A percentile compares a stretch with the other conserved stretches of the same genome.
Evolutionary conservation across 805 yeast genomes (phyloP).

Genomic region (Candida michaelii): DNA sequence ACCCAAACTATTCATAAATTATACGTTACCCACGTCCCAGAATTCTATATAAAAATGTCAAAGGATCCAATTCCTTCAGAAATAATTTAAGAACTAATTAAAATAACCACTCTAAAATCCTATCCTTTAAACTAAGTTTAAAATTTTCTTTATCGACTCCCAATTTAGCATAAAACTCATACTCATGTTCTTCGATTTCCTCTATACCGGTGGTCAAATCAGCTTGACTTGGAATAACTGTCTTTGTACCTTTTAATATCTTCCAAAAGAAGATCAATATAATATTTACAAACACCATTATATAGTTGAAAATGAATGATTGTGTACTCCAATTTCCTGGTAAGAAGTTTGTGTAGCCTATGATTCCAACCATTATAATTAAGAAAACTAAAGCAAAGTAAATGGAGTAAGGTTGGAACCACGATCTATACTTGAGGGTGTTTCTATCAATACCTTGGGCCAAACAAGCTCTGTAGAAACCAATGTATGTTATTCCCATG

Average conservation of each 20-base stretch:
- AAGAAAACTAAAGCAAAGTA: constrained; percentile 29
- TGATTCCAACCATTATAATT: constrained; percentile 49
- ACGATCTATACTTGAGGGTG: constrained; percentile 39
- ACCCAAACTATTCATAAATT: no score
- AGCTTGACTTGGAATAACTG: constrained; percentile 43
- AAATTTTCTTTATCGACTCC: constrained; percentile 6
- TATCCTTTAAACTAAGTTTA: constrained; percentile 7
- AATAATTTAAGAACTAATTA: background rate
- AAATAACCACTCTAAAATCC: constrained; percentile 13
- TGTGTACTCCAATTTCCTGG: constrained; percentile 57
- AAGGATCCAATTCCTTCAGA: background rate
- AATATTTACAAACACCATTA: constrained; percentile 58
- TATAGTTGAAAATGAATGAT: constrained; percentile 65
- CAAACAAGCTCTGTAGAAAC: constrained; percentile 42
- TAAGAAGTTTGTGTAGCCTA: constrained; percentile 70
- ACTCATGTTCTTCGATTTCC: constrained; percentile 51
- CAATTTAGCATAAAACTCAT: constrained; percentile 20
- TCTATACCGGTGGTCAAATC: constrained; percentile 45
- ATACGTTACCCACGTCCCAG: no score
- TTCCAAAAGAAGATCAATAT: constrained; percentile 38
- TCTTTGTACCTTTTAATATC: constrained; percentile 32
- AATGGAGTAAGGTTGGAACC: constrained; percentile 43
- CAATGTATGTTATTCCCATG: constrained; percentile 45
- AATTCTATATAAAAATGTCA: no score
- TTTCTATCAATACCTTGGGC: constrained; percentile 42